Base-by-base conservation (phyloP, 257 asterid species). In the Jacaranda copaia region DNA sequence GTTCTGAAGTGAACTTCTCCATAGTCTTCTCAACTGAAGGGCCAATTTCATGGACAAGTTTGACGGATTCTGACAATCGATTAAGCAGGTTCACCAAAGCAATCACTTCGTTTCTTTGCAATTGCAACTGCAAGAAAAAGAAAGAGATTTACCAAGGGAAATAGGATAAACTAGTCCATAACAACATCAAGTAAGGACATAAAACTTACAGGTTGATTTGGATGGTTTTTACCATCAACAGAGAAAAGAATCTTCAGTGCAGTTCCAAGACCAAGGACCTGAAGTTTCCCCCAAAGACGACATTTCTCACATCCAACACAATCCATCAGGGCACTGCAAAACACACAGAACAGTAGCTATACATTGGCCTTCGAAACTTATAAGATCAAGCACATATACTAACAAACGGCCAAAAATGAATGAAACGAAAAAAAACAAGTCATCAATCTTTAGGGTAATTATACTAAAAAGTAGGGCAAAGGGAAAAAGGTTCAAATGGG, bases 241-340 rank as follows among this genome's bases (percentile, higher is more conserved):
- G 97, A 89, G 85, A 94, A 94, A 39, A 94, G 93, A 82, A 92
- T 94, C 88, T 94, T 94, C 20, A 94, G 79, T 46, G 98, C 97
- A 70, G 97, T 94, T 85, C 98, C 98, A n/a, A 94, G 96, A 53
- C 98, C 98, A 65, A 89, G 97, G 70, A 90, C 95, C 81, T 94
- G 98, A 70, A 94, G 97, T 80, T 94, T 94, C 43, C 97, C 97
- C 98, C 98, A 92, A 46, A 94, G 93, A 49, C 97, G 97, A 75
- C 98, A 94, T 86, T 94, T 94, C 75, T 94, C 98, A 35, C 97
- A 94, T 72, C 98, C 98, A 66, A 94, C 97, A 84, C 98, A 94
- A 77, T 94, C 98, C 93, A 94, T 94, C 81, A 94, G 76, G 70
- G 94, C 93, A 56, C 98, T 94, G 89, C 84, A 79, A 58, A 5